Conservation (phyloP, 495 filamentous ascomycete genomes). For the Lichenothelia convexa region DNA sequence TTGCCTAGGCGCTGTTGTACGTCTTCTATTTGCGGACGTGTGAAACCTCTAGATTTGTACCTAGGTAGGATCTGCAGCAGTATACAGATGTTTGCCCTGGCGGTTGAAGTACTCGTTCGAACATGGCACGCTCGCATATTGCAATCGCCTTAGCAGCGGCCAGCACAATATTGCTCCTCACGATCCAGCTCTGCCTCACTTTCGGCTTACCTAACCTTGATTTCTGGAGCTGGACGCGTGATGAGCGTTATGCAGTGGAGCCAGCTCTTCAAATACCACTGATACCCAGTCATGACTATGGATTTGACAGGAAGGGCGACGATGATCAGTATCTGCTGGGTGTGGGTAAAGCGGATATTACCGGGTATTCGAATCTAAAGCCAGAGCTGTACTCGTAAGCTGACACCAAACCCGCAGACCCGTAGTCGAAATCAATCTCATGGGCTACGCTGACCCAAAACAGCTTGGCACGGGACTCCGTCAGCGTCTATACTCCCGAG, state of each 20-base stretch:
- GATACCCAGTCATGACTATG: too few relatives aligned
- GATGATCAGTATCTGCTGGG: slow-evolving; percentile 58
- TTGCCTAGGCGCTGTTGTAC: too few relatives aligned
- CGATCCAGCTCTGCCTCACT: slow-evolving; percentile 15
- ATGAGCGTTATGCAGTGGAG: neutral
- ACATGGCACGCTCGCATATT: slow-evolving; percentile 15
- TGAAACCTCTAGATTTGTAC: too few relatives aligned
- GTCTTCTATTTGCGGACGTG: too few relatives aligned
- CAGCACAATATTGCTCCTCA: slow-evolving; percentile 10
- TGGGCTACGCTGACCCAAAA: slow-evolving; percentile 79
- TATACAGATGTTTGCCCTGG: too few relatives aligned
- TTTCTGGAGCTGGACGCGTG: slow-evolving; percentile 9
- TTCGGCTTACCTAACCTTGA: slow-evolving; percentile 15
- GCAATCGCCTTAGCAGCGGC: slow-evolving; percentile 9
- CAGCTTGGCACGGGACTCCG: slow-evolving; percentile 78
- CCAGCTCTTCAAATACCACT: too few relatives aligned
- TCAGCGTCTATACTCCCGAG: slow-evolving; percentile 74
- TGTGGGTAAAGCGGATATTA: slow-evolving; percentile 88
- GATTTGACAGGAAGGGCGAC: slow-evolving; percentile 12
- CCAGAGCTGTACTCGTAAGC: slow-evolving; percentile 18
- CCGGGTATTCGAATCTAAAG: too few relatives aligned
- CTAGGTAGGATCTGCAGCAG: too few relatives aligned
- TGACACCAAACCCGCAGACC: slow-evolving; percentile 29
- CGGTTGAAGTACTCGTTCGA: slow-evolving; percentile 1
- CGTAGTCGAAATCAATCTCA: slow-evolving; percentile 79